Conservation (phyloP, 2,329 filamentous ascomycete species). For the Zymoseptoria ardabiliae region DNA sequence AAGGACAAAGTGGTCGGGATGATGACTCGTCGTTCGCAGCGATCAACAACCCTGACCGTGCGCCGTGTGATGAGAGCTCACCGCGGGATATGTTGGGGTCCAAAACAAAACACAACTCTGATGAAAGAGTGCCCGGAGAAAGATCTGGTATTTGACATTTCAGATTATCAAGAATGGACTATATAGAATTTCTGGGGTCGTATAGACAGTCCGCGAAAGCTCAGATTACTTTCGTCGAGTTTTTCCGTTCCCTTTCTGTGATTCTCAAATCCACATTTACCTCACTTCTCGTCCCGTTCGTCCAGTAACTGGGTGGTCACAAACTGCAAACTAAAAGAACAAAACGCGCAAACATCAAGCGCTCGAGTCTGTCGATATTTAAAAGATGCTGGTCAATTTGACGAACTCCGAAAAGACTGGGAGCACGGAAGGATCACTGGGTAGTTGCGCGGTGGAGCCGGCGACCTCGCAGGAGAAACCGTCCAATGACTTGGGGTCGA, state of each 20-base stretch:
- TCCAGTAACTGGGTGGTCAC: not conserved
- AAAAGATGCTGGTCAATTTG: conserved; percentile 3
- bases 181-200: not conserved
- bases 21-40: not conserved
- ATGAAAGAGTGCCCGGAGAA: not conserved
- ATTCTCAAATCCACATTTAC: not conserved
- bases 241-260: not conserved
- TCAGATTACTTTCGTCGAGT: not conserved
- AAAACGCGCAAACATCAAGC: not conserved
- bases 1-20: not conserved
- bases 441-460: conserved; percentile 31
- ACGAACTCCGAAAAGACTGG: conserved; percentile 29
- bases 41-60: not conserved
- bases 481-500: conserved; percentile 28
- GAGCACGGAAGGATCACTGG: conserved; percentile 26
- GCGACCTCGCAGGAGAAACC: conserved; percentile 36
- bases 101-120: not conserved
- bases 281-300: not conserved
- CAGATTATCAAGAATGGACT: not conserved
- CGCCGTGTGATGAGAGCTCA: too few species aligned
- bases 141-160: not conserved
- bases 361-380: not conserved
- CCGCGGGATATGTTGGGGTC: not conserved
- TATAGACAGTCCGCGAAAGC: not conserved
- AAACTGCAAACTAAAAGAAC: not conserved